These are phyloP conservation scores for Coemansia sp. DNA, from an alignment of 192 early-diverging fungal genomes.

Conservation along the genomic window DNA sequence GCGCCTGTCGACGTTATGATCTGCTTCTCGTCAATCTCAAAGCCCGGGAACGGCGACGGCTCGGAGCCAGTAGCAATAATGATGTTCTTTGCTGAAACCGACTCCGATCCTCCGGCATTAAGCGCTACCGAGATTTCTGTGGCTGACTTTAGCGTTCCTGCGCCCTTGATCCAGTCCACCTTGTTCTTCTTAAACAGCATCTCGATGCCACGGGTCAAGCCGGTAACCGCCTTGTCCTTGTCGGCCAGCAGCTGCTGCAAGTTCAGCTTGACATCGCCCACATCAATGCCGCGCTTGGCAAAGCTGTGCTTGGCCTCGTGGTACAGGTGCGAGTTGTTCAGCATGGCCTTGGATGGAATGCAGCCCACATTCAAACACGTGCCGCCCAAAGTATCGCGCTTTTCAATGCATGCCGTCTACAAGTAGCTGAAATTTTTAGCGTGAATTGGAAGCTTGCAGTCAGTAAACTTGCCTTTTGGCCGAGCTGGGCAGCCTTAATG, in stretches of 20 bases:
- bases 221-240: constrained; percentile 84
- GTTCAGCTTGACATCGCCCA: constrained; percentile 79
- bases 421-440: neutral
- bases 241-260: constrained; percentile 84
- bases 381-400: constrained; percentile 91
- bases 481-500: constrained; percentile 97
- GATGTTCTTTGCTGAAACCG: constrained; percentile 89
- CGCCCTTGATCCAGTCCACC: constrained; percentile 93
- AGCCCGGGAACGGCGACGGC: constrained; percentile 86
- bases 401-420: constrained; percentile 95
- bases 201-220: constrained; percentile 90
- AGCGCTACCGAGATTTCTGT: constrained; percentile 81
- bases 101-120: constrained; percentile 69
- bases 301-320: constrained; percentile 91
- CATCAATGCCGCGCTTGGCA: constrained; percentile 90
- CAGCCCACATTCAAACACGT: constrained; percentile 99
- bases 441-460: neutral
- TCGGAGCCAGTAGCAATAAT: constrained; percentile 99
- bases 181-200: constrained; percentile 97
- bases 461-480: constrained; percentile 73
- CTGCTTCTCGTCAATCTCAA: constrained; percentile 92
- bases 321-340: constrained; percentile 98
- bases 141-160: constrained; percentile 74
- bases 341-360: constrained; percentile 98
- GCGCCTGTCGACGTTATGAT: constrained; percentile 99